Percentiles rank a stretch among this genome's conserved stretches.
Evolutionary conservation across 176 grass and related monocot genomes (phyloP).

Genomic region (Carex pumila): DNA sequence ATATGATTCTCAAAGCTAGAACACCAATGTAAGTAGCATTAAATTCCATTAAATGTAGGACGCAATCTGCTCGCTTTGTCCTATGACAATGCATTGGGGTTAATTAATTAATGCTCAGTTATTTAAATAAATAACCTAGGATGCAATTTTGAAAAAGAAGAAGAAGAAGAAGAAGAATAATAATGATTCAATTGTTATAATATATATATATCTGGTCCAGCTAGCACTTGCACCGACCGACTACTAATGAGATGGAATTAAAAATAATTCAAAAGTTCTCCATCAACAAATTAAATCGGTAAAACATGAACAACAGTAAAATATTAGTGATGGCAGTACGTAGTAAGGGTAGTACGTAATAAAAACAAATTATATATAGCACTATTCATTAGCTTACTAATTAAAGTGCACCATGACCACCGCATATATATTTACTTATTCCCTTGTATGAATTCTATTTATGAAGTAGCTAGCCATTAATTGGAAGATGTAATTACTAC

Average conservation of each 20-base stretch:
- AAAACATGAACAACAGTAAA: too few relatives aligned
- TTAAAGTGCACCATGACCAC: not conserved
- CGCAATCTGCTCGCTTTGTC: not conserved
- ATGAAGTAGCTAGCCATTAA: not conserved
- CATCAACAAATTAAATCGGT: too few relatives aligned
- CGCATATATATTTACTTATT: not conserved
- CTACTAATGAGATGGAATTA: too few relatives aligned
- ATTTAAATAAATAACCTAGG: not conserved
- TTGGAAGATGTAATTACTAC: too few relatives aligned
- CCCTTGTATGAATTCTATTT: not conserved
- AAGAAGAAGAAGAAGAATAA: not conserved
- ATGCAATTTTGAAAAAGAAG: not conserved
- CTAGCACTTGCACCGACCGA: too few relatives aligned
- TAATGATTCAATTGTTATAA: too few relatives aligned
- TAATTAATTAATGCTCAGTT: not conserved
- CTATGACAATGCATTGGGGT: not conserved
- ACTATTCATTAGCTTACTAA: not conserved
- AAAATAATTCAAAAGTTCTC: too few relatives aligned
- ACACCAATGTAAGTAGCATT: not conserved
- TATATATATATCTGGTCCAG: too few relatives aligned
- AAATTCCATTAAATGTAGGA: not conserved
- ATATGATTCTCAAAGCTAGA: not conserved
- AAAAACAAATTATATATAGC: not conserved
- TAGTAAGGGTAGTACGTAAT: too few relatives aligned
- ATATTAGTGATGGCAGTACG: too few relatives aligned